A percentile compares a stretch with the other conserved stretches of the same genome.
phyloP scores from a whole-genome alignment of 2,329 filamentous ascomycete genomes.

The Pseudogymnoascus sp. region DNA sequence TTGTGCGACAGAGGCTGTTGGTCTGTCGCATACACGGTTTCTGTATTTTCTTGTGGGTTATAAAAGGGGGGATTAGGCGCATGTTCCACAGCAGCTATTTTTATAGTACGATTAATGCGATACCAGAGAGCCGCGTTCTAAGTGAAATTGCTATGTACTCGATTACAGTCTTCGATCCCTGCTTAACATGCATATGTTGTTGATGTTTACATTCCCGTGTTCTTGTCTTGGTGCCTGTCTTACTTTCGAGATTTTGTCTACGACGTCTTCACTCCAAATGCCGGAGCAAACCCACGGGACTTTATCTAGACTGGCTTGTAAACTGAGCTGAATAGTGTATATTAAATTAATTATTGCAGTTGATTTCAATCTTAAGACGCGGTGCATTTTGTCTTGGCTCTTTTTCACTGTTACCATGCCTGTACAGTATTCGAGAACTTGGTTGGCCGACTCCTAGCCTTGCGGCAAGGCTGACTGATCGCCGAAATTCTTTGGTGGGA shows the following conservation, averaged over 20 bases:
- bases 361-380: neutral
- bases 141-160: neutral
- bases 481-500: slow-evolving; percentile 3
- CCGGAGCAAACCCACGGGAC: neutral
- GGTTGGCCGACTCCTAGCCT: neutral
- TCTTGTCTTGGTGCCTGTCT: neutral
- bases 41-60: slow-evolving; percentile 5
- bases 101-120: slow-evolving; percentile 3
- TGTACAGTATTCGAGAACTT: neutral
- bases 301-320: neutral
- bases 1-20: neutral
- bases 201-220: neutral
- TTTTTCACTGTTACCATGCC: neutral
- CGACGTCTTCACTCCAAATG: neutral
- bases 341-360: neutral
- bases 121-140: neutral
- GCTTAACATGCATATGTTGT: neutral
- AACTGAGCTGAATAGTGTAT: neutral
- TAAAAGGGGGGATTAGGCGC: slow-evolving; percentile 6
- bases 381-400: neutral
- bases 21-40: neutral
- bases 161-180: neutral
- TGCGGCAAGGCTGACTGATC: slow-evolving; percentile 3
- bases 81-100: slow-evolving; percentile 2
- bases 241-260: neutral